phyloP scores from a whole-genome alignment of 805 yeast genomes.

The Lipomyces yamanashiensis region DNA sequence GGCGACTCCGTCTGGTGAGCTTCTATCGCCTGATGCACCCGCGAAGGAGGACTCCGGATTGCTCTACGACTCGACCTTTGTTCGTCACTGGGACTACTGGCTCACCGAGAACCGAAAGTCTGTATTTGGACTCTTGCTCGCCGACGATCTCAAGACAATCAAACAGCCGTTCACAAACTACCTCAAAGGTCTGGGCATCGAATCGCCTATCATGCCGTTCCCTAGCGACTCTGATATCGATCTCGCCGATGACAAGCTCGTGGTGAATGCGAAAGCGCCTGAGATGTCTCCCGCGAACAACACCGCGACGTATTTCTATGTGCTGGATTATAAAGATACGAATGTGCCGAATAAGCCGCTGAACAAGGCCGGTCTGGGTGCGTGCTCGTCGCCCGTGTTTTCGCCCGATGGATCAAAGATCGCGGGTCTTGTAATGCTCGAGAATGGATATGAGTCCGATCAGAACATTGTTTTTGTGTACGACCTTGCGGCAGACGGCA shows the following conservation, averaged over 20 bases:
- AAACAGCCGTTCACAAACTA: slow-evolving; percentile 30
- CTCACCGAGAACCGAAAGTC: slow-evolving; percentile 30
- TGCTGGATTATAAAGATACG: slow-evolving; percentile 27
- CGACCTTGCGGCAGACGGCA: slow-evolving; percentile 29
- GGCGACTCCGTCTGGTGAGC: slow-evolving; percentile 32
- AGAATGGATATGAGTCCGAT: slow-evolving; percentile 40
- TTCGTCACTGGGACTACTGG: slow-evolving; percentile 41
- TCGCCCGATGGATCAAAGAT: slow-evolving; percentile 37
- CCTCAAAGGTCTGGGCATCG: slow-evolving; percentile 23
- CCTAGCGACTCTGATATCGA: slow-evolving; percentile 35
- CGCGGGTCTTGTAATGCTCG: slow-evolving; percentile 36
- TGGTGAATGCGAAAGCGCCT: slow-evolving; percentile 39
- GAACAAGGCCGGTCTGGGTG: slow-evolving; percentile 35
- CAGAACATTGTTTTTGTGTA: slow-evolving; percentile 34
- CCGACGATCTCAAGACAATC: slow-evolving; percentile 16
- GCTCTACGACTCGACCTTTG: slow-evolving; percentile 36
- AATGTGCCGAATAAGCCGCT: slow-evolving; percentile 20
- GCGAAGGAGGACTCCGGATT: slow-evolving; percentile 24
- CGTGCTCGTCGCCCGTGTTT: slow-evolving; percentile 38
- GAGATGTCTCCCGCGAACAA: slow-evolving; percentile 38
- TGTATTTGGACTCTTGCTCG: slow-evolving; percentile 34
- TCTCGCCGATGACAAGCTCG: slow-evolving; percentile 29
- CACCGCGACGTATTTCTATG: slow-evolving; percentile 40
- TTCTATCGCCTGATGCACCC: slow-evolving; percentile 34
- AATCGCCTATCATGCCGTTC: slow-evolving; percentile 36